phyloP scores from a whole-genome alignment of 2,329 filamentous ascomycete genomes.

The Xylaria arbuscula region DNA sequence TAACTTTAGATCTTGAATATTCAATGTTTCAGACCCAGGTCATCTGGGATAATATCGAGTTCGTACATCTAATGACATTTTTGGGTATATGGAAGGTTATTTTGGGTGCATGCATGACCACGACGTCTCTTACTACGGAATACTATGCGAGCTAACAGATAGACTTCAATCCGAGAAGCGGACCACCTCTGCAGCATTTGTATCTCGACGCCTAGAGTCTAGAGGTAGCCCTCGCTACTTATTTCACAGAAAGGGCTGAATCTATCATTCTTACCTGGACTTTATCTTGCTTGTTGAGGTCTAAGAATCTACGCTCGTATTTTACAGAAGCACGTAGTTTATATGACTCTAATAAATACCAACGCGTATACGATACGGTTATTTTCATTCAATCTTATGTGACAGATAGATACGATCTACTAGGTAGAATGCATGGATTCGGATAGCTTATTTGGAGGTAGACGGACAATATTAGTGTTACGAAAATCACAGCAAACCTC shows the following conservation, averaged over 20 bases:
- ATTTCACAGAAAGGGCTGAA: not conserved
- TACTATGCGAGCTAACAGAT: not conserved
- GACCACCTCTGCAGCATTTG: not conserved
- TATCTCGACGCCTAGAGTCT: not conserved
- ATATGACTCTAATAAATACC: too few relatives aligned
- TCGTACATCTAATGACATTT: constrained; percentile 59
- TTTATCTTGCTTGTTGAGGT: not conserved
- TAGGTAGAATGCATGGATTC: too few relatives aligned
- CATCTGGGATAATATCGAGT: constrained; percentile 60
- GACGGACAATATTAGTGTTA: too few relatives aligned
- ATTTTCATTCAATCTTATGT: too few relatives aligned
- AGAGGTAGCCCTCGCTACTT: not conserved
- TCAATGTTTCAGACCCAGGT: constrained; percentile 54
- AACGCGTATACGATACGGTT: too few relatives aligned
- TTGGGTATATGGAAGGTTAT: constrained; percentile 53
- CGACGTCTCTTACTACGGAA: constrained; percentile 60
- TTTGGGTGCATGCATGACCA: constrained; percentile 35
- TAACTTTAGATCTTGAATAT: constrained; percentile 52
- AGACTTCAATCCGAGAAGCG: not conserved
- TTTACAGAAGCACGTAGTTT: not conserved
- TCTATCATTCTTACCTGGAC: not conserved
- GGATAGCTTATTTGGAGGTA: too few relatives aligned
- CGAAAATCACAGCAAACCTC: too few relatives aligned
- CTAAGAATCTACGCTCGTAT: not conserved
- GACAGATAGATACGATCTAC: too few relatives aligned